Base-by-base conservation (phyloP, 495 filamentous ascomycete species). In the Penicillium cinerascens region DNA sequence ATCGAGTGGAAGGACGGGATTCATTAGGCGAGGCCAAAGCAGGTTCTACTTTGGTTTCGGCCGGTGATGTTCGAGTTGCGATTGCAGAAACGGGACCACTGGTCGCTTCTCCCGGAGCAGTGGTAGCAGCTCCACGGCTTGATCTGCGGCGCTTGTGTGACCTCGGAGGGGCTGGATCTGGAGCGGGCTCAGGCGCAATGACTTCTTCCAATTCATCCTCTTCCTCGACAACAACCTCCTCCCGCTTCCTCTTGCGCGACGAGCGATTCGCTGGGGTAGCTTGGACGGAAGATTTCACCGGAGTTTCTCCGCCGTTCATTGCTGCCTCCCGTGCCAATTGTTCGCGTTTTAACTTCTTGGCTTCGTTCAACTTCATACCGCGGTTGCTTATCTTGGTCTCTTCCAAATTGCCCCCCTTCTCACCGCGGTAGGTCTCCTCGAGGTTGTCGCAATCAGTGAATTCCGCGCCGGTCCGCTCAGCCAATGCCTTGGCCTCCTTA, bases 301-400 rank as follows among this genome's bases (percentile, higher is more conserved):
- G 41, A 6, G 27, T 40, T 38, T 46, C n/a, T n/a, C n/a, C 58
- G n/a, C 54, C 77, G 20, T 73, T 70, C 21, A 78, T 75, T 23
- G 74, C 73, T 43, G 86, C 84, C 66, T 89, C 83, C 42, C 87
- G 81, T 36, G 73, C 73, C 69, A 87, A 61, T 49, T 78, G 77
- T 68, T 92, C 88, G 41, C 85, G 83, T 75, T 95, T 96, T 45
- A 90, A 73, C 62, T 93, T 95, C 76, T 96, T 96, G 6, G 90
- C 89, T 62, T 95, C 88, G 64, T 95, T 95, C 42, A 95, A 66
- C 59, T 90, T 89, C 89, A 95, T 95, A 7, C 90, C 91, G 17
- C 88, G 81, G 64, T 95, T 96, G 63, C 83, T 88, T 20, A 90
- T 54, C 48, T 77, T 74, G 6, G 71, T 70, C 55, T 78, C 70